A percentile compares a stretch with the other conserved stretches of the same genome.
phyloP scores from a whole-genome alignment of 768 basidiomycete genomes.

The Naganishia randhawae region DNA sequence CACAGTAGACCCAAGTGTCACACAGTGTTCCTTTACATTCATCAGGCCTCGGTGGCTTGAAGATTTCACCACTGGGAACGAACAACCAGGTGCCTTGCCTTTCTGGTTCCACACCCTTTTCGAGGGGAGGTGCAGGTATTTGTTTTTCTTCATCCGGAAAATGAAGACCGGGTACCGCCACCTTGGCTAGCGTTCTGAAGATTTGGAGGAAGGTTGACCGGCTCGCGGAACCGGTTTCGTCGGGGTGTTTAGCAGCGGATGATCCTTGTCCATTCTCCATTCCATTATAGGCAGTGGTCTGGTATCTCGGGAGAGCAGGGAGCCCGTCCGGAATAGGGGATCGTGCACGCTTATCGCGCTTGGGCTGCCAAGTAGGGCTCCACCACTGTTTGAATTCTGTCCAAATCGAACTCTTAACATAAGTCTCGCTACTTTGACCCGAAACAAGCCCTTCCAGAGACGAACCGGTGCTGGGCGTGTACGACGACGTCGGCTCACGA shows the following conservation, averaged over 20 bases:
- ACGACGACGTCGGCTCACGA: not conserved
- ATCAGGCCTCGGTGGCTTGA: not conserved
- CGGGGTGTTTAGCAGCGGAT: not conserved
- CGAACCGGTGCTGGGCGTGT: too few species aligned
- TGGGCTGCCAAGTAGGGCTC: not conserved
- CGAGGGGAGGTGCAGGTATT: not conserved
- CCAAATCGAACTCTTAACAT: not conserved
- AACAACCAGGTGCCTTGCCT: too few species aligned
- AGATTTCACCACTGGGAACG: not conserved
- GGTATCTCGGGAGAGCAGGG: not conserved
- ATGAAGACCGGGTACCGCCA: not conserved
- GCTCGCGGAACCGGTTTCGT: not conserved
- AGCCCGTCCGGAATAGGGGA: not conserved
- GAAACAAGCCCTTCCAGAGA: not conserved
- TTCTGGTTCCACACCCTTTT: too few species aligned
- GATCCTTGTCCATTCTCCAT: not conserved
- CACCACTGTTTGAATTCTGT: not conserved
- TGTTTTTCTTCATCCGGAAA: not conserved
- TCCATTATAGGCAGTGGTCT: not conserved
- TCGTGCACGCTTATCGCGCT: not conserved
- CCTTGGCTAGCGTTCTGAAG: not conserved
- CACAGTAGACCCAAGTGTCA: not conserved
- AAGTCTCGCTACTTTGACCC: not conserved
- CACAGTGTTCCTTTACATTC: not conserved
- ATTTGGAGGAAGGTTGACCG: not conserved